Conservation (phyloP, 495 filamentous ascomycete species). For the Tuber magnatum region DNA sequence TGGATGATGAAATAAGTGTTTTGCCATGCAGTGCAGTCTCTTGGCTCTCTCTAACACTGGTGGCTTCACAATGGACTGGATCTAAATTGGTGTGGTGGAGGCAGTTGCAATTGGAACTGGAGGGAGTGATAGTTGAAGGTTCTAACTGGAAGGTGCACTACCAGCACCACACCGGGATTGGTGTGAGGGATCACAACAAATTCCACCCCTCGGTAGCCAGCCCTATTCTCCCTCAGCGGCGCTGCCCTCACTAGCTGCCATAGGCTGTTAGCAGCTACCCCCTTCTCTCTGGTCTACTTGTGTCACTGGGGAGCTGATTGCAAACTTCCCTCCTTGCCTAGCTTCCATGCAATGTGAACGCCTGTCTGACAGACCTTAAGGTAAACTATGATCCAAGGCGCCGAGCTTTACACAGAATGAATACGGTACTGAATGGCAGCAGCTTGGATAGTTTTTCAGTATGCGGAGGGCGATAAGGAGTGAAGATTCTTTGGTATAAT, state of each 20-base stretch:
- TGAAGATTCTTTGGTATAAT: too few species aligned
- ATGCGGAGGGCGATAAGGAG: too few species aligned
- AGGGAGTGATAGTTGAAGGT: not conserved
- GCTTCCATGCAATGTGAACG: not conserved
- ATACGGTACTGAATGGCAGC: too few species aligned
- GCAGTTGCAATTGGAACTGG: not conserved
- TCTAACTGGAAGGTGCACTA: not conserved
- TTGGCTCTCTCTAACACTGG: not conserved
- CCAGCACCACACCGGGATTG: not conserved
- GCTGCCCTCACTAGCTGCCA: not conserved
- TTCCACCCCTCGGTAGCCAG: not conserved
- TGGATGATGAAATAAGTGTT: not conserved
- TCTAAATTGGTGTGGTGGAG: not conserved
- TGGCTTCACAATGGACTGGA: not conserved
- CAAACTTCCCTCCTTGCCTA: not conserved
- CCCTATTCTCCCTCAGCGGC: not conserved
- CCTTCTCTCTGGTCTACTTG: not conserved
- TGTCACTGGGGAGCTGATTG: not conserved
- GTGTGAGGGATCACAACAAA: not conserved
- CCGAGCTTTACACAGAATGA: too few species aligned
- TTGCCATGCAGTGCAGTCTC: not conserved
- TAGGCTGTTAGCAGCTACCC: too few species aligned
- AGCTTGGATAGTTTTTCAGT: too few species aligned
- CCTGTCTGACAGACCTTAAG: not conserved
- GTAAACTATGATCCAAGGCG: too few species aligned